A percentile compares a stretch with the other conserved stretches of the same genome.
phyloP scores from a whole-genome alignment of 257 asterid genomes.

The Ocimum tenuiflorum region DNA sequence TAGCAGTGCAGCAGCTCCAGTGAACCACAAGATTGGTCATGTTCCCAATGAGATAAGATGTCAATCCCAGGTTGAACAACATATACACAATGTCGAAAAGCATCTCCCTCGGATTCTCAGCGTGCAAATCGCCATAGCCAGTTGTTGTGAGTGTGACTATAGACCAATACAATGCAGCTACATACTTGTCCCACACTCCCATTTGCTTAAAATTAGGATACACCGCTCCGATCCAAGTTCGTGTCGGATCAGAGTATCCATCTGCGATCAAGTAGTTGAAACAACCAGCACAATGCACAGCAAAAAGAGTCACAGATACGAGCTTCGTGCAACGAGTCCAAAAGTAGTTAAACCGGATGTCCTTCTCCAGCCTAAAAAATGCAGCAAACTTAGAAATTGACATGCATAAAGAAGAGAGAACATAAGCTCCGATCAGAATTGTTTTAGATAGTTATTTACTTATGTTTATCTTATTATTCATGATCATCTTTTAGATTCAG shows the following conservation, averaged over 20 bases:
- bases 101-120: constrained; percentile 54
- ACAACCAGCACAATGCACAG: constrained; percentile 57
- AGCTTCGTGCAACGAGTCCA: constrained; percentile 77
- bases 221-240: constrained; percentile 54
- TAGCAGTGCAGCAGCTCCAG: constrained; percentile 45
- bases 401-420: too few species aligned
- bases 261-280: constrained; percentile 48
- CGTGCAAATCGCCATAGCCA: constrained; percentile 65
- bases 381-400: not conserved
- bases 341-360: constrained; percentile 70
- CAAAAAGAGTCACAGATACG: constrained; percentile 52
- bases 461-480: too few species aligned
- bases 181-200: constrained; percentile 44
- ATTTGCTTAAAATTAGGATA: constrained; percentile 40
- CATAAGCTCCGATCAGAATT: too few species aligned
- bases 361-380: constrained; percentile 62
- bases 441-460: too few species aligned
- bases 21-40: constrained; percentile 62
- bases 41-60: constrained; percentile 57
- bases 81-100: constrained; percentile 45
- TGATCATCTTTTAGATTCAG: too few species aligned
- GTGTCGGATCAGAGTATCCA: constrained; percentile 29
- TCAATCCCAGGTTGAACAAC: constrained; percentile 58
- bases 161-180: constrained; percentile 55
- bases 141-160: constrained; percentile 55